A percentile compares a stretch with the other conserved stretches of the same genome.
These are phyloP conservation scores for Chenopodium formosanum DNA, from an alignment of 148 eudicot genomes.

Conservation along the genomic window DNA sequence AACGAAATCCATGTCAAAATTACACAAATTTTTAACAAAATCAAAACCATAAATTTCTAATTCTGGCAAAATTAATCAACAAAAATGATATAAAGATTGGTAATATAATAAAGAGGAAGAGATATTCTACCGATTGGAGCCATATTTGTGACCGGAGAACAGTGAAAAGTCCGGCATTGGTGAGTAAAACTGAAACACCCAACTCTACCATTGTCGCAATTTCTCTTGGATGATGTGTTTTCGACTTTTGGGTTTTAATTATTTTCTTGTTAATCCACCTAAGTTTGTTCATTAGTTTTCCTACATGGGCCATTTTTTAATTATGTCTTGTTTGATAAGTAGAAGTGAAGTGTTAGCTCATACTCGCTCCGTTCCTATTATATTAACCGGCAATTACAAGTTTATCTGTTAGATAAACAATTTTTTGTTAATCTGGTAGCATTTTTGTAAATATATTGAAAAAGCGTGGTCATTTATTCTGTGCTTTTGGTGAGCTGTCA, in stretches of 20 bases:
- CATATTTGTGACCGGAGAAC: not conserved
- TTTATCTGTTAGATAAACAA: no score
- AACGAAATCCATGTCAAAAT: not conserved
- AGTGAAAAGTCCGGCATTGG: not conserved
- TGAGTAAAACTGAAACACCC: not conserved
- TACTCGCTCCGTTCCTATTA: no score
- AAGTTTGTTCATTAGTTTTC: no score
- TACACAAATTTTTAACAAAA: not conserved
- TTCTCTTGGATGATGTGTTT: not conserved
- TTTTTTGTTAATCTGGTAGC: no score
- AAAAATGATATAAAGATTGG: not conserved
- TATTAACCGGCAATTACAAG: no score
- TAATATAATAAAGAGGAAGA: not conserved
- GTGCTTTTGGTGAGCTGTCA: no score
- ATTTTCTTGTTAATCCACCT: not conserved
- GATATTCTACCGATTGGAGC: not conserved
- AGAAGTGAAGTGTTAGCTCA: no score
- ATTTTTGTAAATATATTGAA: no score
- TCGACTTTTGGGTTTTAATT: no score
- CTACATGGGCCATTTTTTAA: no score
- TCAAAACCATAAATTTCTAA: no score
- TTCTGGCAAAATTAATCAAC: not conserved
- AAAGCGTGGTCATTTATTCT: no score
- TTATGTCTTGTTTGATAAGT: not conserved
- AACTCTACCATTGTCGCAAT: not conserved